Evolutionary conservation across 129 eudicot genomes (phyloP).

Genomic region (Smallanthus sonchifolius): DNA sequence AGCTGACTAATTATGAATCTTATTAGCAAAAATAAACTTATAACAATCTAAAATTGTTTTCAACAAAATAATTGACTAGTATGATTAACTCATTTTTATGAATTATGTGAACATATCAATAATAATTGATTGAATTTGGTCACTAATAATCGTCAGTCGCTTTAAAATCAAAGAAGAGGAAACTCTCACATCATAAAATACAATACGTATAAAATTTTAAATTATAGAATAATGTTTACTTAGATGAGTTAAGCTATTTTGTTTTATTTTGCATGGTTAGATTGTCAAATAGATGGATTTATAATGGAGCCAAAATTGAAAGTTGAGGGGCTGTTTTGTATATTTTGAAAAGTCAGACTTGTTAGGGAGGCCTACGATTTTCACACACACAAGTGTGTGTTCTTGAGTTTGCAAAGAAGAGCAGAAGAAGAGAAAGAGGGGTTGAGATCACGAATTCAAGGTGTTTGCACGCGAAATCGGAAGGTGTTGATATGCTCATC

Average conservation of each 20-base stretch:
- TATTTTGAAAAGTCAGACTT: too few relatives aligned
- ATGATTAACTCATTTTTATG: not conserved
- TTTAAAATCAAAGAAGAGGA: constrained; percentile 1
- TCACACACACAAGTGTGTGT: too few relatives aligned
- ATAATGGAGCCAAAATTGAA: too few relatives aligned
- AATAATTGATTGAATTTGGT: not conserved
- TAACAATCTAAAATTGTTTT: not conserved
- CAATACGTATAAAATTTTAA: not conserved
- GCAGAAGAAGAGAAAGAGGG: too few relatives aligned
- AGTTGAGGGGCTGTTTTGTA: too few relatives aligned
- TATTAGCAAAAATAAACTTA: not conserved
- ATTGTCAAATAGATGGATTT: not conserved
- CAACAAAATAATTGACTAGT: not conserved
- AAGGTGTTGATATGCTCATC: too few relatives aligned
- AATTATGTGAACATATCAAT: not conserved
- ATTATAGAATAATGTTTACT: not conserved
- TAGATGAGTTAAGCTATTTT: not conserved
- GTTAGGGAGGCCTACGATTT: too few relatives aligned
- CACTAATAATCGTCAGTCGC: not conserved
- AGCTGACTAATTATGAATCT: not conserved
- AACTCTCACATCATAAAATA: not conserved
- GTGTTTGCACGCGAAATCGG: too few relatives aligned
- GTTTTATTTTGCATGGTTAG: not conserved
- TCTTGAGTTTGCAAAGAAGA: too few relatives aligned
- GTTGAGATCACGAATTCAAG: too few relatives aligned